phyloP scores from a whole-genome alignment of 1,284 basidiomycete genomes.

The Xerocomus cyaneibrunnescens region DNA sequence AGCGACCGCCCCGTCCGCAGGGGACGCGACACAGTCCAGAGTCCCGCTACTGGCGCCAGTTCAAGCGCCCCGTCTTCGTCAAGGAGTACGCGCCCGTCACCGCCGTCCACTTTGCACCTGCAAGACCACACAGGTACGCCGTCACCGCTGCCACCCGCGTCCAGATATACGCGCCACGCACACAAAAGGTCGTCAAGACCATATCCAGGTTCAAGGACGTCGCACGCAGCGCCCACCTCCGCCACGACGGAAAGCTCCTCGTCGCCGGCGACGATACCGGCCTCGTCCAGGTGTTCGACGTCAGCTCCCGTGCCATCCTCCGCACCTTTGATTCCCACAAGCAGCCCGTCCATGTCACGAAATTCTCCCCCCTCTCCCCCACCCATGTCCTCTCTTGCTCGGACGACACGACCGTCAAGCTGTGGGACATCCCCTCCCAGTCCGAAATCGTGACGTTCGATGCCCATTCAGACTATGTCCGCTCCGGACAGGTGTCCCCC shows the following conservation, averaged over 20 bases:
- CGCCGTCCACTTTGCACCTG: constrained; percentile 84
- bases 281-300: constrained; percentile 93
- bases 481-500: constrained; percentile 84
- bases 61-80: constrained; percentile 85
- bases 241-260: constrained; percentile 92
- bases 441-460: constrained; percentile 76
- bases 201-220: constrained; percentile 97
- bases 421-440: constrained; percentile 97
- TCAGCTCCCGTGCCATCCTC: constrained; percentile 92
- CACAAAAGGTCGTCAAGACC: constrained; percentile 94
- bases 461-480: constrained; percentile 93
- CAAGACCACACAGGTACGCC: constrained; percentile 89
- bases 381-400: constrained; percentile 93
- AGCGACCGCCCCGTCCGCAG: constrained; percentile 55
- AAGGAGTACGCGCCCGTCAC: constrained; percentile 95
- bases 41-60: constrained; percentile 78
- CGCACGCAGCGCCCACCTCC: constrained; percentile 83
- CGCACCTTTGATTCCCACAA: constrained; percentile 91
- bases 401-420: constrained; percentile 91
- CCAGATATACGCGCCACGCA: constrained; percentile 94
- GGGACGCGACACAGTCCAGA: constrained; percentile 65
- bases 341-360: constrained; percentile 92
- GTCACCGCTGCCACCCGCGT: constrained; percentile 94
- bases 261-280: constrained; percentile 96
- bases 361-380: constrained; percentile 81